Base-by-base conservation (phyloP, 768 basidiomycete genomes). In the Boletus insuetus region DNA sequence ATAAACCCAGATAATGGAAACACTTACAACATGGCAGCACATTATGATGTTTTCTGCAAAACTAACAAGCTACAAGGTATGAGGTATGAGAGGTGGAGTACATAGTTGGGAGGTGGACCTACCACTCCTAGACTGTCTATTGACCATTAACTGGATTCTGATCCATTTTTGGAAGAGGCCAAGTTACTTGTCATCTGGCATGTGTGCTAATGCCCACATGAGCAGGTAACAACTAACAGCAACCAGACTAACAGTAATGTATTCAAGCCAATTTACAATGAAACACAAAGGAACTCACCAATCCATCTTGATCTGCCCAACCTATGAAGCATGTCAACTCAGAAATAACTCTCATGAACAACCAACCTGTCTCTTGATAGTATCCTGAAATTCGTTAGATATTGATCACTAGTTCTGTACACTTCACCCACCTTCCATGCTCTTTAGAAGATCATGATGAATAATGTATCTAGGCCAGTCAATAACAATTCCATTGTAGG, bases 331-430 rank as follows among this genome's bases (percentile, higher is more conserved):
- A 37, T 19, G 17, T 65, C 20, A 59, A 19, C 13, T 49, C 19
- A 20, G 37, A 44, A 37, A 34, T 9, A 13, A 52, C 17, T 11
- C 40, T 22, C 38, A n/a, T 44, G 31, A 22, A 41, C 29, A 10
- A 56, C 76, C 22, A 61, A 84, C 88, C 89, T 58, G 90, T 92
- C 69, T 93, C 91, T 68, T 93, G 91, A 67, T 94, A 94, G 67
- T 86, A 94, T 0, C 89, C 91, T 90, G 45, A 11, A 16, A 38
- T 11, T 29, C 14, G 19, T 68, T 38, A 56, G 45, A 55, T 17
- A 44, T 20, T 0, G 12, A 14, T 6, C n/a, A 47, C 20, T 0
- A 46, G 22, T 49, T 2, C n/a, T 26, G 11, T 17, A 56, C 35
- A 12, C 13, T 7, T 9, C 14, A 32, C 69, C 57, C 38, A 85